These are phyloP conservation scores for Annona squamosa DNA, from an alignment of 164 flowering plant genomes.

Conservation along the genomic window DNA sequence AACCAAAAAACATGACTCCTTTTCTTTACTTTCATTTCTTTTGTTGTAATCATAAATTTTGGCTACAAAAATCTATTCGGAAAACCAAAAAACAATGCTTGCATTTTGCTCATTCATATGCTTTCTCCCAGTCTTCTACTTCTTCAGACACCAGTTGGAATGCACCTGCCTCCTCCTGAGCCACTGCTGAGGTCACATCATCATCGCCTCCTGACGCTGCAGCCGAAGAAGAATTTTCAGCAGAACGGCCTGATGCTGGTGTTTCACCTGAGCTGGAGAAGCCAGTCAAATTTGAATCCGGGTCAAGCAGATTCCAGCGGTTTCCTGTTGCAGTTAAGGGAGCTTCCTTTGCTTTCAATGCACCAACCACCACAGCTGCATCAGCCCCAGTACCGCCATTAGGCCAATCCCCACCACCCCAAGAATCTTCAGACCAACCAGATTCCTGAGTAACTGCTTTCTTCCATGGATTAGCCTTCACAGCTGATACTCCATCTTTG, in stretches of 20 bases:
- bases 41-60: too few species aligned
- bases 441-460: conserved; percentile 59
- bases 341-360: conserved; percentile 49
- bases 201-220: conserved; percentile 16
- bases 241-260: conserved; percentile 9
- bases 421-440: conserved; percentile 47
- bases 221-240: conserved; percentile 9
- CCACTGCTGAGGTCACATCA: conserved; percentile 12
- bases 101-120: conserved; percentile 34
- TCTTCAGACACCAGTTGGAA: conserved; percentile 34
- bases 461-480: conserved; percentile 62
- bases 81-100: background rate
- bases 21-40: too few species aligned
- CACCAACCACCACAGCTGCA: conserved; percentile 16
- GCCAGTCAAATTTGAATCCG: conserved; percentile 22
- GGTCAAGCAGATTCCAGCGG: conserved; percentile 55
- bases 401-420: conserved; percentile 61
- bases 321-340: conserved; percentile 40
- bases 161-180: conserved; percentile 9
- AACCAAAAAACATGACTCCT: too few species aligned
- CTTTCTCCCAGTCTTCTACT: conserved; percentile 89
- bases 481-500: conserved; percentile 26
- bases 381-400: conserved; percentile 20
- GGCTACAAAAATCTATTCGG: background rate
- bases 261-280: conserved; percentile 5